Base-by-base conservation (phyloP, 75 land plant species). In the Adiantum capillusveneris region DNA sequence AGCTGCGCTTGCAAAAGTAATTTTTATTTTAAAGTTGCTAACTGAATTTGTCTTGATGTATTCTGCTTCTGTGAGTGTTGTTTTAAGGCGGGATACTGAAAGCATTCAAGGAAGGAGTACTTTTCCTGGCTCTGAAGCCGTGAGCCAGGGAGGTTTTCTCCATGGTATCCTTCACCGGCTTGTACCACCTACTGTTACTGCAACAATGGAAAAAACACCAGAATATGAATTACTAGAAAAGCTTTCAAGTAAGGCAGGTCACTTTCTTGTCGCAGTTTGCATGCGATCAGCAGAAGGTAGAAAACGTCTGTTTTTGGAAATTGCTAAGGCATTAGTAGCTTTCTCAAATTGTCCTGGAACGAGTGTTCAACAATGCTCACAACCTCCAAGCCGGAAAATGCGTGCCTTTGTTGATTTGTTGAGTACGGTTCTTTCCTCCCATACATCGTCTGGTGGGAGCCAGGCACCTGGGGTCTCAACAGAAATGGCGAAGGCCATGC, bases 271-370 rank as follows among this genome's bases (percentile, higher is more conserved):
- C 13, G 96, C 79, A 28, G 64, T 84, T 28, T 86, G 84, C 63
- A 82, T 84, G 25, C 77, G 99, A 13, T 95, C 99, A 45, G 59
- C 79, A 65, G 99, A 95, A 71, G 96, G 96, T 0, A 79, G 99
- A 29, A 81, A 72, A 60, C 59, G 99, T 42, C 83, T 86, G 28
- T 63, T 95, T 31, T 59, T 53, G 60, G 99, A 86, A 75, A 81
- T 95, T 58, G 79, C 77, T 18, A 81, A 71, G 48, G 87, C 81
- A 12, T 71, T 94, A 24, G 64, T 73, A 49, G 56, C 66, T 11
- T 78, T 78, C 29, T 62, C 78, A 22, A 77, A 44, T 14, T 22
- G 29, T 0, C n/a, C 65, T 44, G 37, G 22, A 5, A 48, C 63
- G 6, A 55, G 25, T 26, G 73, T 63, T 30, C 55, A 71, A 55